These are phyloP conservation scores for Termitomyces sp. DNA, from an alignment of 768 basidiomycete species.

Conservation along the genomic window DNA sequence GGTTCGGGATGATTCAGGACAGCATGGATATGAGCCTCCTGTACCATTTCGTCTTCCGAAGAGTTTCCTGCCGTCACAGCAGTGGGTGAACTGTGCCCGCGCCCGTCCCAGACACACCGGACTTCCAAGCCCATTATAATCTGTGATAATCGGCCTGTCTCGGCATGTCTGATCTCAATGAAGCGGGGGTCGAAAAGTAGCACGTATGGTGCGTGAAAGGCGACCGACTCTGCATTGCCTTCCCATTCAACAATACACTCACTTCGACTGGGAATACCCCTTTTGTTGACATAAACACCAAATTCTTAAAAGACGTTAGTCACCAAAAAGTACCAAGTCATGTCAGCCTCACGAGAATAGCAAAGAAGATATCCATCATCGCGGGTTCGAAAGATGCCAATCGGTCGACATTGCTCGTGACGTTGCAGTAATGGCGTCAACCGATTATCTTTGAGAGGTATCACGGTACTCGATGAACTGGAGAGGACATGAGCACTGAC, in stretches of 20 bases:
- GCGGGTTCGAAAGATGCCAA: conserved; percentile 86
- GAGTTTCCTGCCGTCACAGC: conserved; percentile 52
- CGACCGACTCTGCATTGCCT: conserved; percentile 83
- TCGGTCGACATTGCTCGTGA: conserved; percentile 75
- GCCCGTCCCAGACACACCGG: conserved; percentile 89
- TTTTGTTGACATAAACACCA: conserved; percentile 87
- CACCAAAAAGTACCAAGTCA: background rate
- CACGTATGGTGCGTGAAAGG: conserved; percentile 86
- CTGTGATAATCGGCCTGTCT: conserved; percentile 75
- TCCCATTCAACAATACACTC: conserved; percentile 90
- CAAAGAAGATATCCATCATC: conserved; percentile 89
- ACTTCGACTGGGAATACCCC: conserved; percentile 78
- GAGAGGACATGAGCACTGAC: background rate
- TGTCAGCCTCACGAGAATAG: conserved; percentile 66
- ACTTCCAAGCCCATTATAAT: conserved; percentile 81
- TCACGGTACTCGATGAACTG: conserved; percentile 83
- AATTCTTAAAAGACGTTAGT: conserved; percentile 56
- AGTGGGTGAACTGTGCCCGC: conserved; percentile 52
- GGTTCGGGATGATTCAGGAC: conserved; percentile 67
- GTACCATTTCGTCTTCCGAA: conserved; percentile 52
- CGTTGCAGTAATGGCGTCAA: conserved; percentile 71
- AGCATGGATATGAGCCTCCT: conserved; percentile 83
- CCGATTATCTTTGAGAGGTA: conserved; percentile 68
- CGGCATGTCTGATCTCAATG: conserved; percentile 85
- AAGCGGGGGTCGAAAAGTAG: conserved; percentile 86